A percentile compares a stretch with the other conserved stretches of the same genome.
These are phyloP conservation scores for Paracoccidioides lutzii DNA, from an alignment of 2,329 filamentous ascomycete genomes.

Conservation along the genomic window DNA sequence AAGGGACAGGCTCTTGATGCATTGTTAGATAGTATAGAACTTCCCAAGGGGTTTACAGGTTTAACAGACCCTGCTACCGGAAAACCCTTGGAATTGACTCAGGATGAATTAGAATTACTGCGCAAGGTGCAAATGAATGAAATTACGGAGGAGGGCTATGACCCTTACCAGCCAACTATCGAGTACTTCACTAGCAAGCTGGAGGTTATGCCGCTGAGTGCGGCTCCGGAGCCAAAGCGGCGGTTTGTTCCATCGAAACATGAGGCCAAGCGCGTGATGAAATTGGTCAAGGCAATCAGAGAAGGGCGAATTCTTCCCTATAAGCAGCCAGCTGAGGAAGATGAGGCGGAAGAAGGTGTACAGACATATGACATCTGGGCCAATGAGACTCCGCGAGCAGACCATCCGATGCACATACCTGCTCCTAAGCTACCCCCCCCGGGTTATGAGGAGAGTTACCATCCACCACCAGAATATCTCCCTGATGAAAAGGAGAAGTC, in stretches of 20 bases:
- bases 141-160: conserved; percentile 72
- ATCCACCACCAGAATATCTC: conserved; percentile 87
- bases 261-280: conserved; percentile 91
- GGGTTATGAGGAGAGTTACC: conserved; percentile 91
- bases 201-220: conserved; percentile 89
- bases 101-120: conserved; percentile 78
- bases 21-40: conserved; percentile 86
- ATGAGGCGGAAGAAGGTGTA: conserved; percentile 59
- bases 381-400: conserved; percentile 68
- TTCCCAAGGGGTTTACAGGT: conserved; percentile 95
- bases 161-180: conserved; percentile 86
- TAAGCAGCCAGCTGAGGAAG: conserved; percentile 59
- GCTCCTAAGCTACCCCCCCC: conserved; percentile 88
- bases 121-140: conserved; percentile 83
- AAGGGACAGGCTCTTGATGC: conserved; percentile 89
- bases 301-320: conserved; percentile 91
- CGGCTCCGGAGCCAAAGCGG: conserved; percentile 89
- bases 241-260: conserved; percentile 94
- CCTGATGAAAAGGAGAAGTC: conserved; percentile 74
- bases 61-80: conserved; percentile 88
- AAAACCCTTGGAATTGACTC: conserved; percentile 75
- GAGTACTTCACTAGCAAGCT: conserved; percentile 86
- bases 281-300: conserved; percentile 87
- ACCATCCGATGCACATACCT: conserved; percentile 87
- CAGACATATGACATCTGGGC: conserved; percentile 87